phyloP scores from a whole-genome alignment of 352 stramenopile genomes.

The Phytophthora aleatoria region DNA sequence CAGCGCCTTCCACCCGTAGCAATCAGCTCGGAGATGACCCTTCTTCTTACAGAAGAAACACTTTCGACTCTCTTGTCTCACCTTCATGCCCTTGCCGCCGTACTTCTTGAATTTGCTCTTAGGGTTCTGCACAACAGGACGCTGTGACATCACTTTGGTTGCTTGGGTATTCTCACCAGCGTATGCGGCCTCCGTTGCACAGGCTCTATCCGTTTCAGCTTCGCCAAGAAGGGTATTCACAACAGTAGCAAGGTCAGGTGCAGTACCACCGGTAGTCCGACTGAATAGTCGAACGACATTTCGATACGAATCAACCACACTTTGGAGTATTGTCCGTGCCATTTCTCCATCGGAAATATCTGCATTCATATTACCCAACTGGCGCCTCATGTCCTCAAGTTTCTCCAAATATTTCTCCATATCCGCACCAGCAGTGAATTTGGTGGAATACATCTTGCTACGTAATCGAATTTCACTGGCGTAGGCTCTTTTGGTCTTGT shows the following conservation, averaged over 20 bases:
- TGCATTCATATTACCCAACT: constrained; percentile 15
- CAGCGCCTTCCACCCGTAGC: constrained; percentile 9
- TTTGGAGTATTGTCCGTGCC: constrained; percentile 7
- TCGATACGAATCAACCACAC: constrained; percentile 4
- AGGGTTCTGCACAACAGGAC: neutral
- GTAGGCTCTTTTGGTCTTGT: constrained; percentile 12
- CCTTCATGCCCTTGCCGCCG: constrained; percentile 4
- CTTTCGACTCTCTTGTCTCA: constrained; percentile 1
- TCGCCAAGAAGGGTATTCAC: constrained; percentile 13
- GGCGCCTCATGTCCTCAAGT: constrained; percentile 9
- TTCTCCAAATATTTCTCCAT: constrained; percentile 19
- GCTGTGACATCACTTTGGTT: constrained; percentile 4
- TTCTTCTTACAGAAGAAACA: constrained; percentile 18
- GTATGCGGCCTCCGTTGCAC: neutral
- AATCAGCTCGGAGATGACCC: constrained; percentile 2
- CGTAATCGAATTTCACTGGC: constrained; percentile 8
- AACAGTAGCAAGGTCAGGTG: constrained; percentile 5
- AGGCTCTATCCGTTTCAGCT: constrained; percentile 9
- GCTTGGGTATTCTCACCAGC: neutral
- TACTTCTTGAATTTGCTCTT: constrained; percentile 20
- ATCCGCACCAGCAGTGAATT: constrained; percentile 3
- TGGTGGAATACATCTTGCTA: constrained; percentile 7
- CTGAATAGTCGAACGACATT: constrained; percentile 10
- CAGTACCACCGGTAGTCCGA: constrained; percentile 1
- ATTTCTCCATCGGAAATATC: constrained; percentile 4